Percentiles rank a stretch among this genome's conserved stretches.
Conservation (phyloP, 345 rosid genomes). For the Angophora floribunda region DNA sequence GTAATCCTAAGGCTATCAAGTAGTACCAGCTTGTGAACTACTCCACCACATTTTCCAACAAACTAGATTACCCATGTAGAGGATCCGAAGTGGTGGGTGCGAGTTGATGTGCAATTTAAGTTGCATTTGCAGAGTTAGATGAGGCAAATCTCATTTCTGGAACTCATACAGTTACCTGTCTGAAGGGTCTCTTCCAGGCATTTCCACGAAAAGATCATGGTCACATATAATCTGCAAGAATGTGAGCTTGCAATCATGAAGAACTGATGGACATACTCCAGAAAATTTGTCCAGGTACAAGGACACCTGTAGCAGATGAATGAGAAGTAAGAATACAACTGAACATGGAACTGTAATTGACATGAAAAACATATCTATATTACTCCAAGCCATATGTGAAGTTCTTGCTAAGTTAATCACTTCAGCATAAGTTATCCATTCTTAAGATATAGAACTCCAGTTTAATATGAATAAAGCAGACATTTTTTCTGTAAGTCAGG, state of each 20-base stretch:
- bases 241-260: slow-evolving; percentile 96
- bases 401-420: not conserved
- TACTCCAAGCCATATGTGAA: not conserved
- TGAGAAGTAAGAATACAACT: not conserved
- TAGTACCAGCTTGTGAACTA: not conserved
- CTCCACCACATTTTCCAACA: not conserved
- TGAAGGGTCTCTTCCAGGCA: slow-evolving; percentile 99
- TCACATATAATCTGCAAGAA: slow-evolving; percentile 93
- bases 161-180: slow-evolving; percentile 48
- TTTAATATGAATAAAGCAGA: not conserved
- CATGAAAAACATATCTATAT: not conserved
- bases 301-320: slow-evolving; percentile 64
- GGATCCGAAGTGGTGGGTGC: not conserved
- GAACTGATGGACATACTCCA: slow-evolving; percentile 89
- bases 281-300: slow-evolving; percentile 97
- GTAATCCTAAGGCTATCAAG: not conserved
- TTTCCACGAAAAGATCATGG: slow-evolving; percentile 98
- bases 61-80: not conserved
- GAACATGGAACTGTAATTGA: not conserved
- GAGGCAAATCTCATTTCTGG: not conserved
- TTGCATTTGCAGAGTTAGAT: not conserved
- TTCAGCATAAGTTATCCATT: not conserved
- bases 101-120: not conserved
- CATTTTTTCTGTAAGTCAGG: not conserved
- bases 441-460: not conserved